Percentiles rank a stretch among this genome's conserved stretches.
Conservation (phyloP, 2,329 filamentous ascomycete genomes). For the Sporothrix pallida region DNA sequence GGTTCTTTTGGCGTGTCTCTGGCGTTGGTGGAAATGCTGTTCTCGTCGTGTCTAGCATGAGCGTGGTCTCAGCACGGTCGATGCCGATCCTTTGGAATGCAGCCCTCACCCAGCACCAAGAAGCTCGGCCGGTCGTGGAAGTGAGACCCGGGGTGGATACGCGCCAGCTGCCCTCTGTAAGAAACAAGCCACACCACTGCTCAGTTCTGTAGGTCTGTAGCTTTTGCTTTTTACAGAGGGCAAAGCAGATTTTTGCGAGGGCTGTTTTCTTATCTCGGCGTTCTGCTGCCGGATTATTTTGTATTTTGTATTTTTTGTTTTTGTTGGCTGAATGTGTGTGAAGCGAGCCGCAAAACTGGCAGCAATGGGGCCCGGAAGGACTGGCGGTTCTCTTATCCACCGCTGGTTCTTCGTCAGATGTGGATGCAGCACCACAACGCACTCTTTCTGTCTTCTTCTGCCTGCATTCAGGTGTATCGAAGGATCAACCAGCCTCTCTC, state of each 20-base stretch:
- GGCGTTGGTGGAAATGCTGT: constrained; percentile 11
- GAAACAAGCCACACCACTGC: neutral
- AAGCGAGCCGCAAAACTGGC: neutral
- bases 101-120: neutral
- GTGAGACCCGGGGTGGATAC: constrained; percentile 31
- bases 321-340: neutral
- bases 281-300: neutral
- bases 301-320: neutral
- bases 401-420: constrained; percentile 19
- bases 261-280: neutral
- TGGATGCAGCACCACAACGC: neutral
- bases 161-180: neutral
- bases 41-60: constrained; percentile 21
- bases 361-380: neutral
- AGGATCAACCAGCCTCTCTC: constrained; percentile 6
- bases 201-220: no score
- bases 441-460: neutral
- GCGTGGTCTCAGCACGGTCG: neutral
- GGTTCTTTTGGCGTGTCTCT: constrained; percentile 14
- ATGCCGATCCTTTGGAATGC: constrained; percentile 18
- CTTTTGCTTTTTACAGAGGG: neutral
- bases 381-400: neutral
- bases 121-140: constrained; percentile 11
- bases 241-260: neutral
- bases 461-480: neutral